phyloP scores from a whole-genome alignment of 2,329 filamentous ascomycete genomes.

The Ascochyta rabiei region DNA sequence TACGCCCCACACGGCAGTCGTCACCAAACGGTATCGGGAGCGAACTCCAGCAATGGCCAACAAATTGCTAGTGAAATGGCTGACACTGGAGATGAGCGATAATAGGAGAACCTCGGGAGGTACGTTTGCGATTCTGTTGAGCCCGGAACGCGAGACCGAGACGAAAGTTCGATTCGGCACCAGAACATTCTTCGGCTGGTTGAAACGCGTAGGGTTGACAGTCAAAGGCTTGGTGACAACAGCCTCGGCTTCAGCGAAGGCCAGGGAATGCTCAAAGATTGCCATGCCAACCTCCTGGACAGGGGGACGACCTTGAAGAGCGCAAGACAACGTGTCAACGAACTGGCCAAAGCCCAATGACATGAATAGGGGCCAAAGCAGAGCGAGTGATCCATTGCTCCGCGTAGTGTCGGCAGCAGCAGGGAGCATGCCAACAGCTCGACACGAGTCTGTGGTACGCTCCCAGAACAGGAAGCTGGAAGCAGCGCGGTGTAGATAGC shows the following conservation, averaged over 20 bases:
- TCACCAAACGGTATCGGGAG: constrained; percentile 78
- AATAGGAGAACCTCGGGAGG: constrained; percentile 88
- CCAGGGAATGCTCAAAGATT: constrained; percentile 92
- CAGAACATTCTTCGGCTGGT: constrained; percentile 44
- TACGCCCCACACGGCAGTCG: constrained; percentile 86
- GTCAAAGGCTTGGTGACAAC: constrained; percentile 81
- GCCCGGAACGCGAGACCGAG: constrained; percentile 59
- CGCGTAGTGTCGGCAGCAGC: constrained; percentile 59
- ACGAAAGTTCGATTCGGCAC: constrained; percentile 54
- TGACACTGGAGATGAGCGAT: constrained; percentile 85
- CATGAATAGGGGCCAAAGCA: constrained; percentile 76
- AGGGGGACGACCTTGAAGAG: constrained; percentile 80
- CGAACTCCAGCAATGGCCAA: constrained; percentile 83
- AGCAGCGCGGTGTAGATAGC: constrained; percentile 73
- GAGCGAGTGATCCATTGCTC: constrained; percentile 76
- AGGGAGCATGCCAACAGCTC: constrained; percentile 72
- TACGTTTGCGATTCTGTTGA: constrained; percentile 82
- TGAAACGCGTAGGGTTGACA: constrained; percentile 66
- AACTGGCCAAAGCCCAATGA: constrained; percentile 78
- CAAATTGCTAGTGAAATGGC: constrained; percentile 82
- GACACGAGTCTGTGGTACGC: constrained; percentile 75
- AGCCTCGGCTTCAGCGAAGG: constrained; percentile 93
- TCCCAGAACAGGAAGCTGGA: constrained; percentile 75
- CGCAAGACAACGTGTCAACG: constrained; percentile 84
- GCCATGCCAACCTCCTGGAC: constrained; percentile 94